Evolutionary conservation across 2,329 filamentous ascomycete genomes (phyloP).

Genomic region (Diplodia sapinea): DNA sequence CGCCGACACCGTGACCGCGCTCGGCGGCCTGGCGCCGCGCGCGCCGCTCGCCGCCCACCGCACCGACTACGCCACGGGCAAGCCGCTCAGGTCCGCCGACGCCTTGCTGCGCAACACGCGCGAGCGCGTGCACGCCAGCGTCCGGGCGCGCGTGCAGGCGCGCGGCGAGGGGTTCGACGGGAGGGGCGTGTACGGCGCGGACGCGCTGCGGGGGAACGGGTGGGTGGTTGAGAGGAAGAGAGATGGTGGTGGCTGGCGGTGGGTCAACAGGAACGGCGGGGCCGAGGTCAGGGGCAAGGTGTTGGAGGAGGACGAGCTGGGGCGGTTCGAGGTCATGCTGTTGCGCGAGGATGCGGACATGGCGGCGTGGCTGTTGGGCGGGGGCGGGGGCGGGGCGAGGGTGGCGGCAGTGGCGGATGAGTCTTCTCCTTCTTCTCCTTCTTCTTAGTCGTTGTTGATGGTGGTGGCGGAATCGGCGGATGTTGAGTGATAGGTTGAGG

Average conservation of each 20-base stretch:
- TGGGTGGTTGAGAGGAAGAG: neutral
- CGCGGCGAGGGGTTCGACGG: conserved; percentile 28
- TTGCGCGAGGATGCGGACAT: conserved; percentile 14
- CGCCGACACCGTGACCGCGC: conserved; percentile 25
- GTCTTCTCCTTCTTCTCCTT: neutral
- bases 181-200: conserved; percentile 25
- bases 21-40: conserved; percentile 31
- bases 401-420: neutral
- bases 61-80: conserved; percentile 31
- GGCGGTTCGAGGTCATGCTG: conserved; percentile 22
- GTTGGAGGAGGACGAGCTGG: conserved; percentile 27
- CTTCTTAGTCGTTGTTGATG: neutral
- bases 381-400: conserved; percentile 24
- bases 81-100: neutral
- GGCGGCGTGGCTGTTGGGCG: conserved; percentile 17
- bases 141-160: conserved; percentile 32
- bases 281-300: neutral
- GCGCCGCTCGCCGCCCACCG: conserved; percentile 31
- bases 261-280: neutral
- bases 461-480: neutral
- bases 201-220: conserved; percentile 25
- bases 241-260: neutral
- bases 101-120: conserved; percentile 32
- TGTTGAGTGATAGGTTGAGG: neutral
- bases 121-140: conserved; percentile 35